Percentiles rank a stretch among this genome's conserved stretches.
Conservation (phyloP, 257 asterid species). For the Nicotiana otophora region DNA sequence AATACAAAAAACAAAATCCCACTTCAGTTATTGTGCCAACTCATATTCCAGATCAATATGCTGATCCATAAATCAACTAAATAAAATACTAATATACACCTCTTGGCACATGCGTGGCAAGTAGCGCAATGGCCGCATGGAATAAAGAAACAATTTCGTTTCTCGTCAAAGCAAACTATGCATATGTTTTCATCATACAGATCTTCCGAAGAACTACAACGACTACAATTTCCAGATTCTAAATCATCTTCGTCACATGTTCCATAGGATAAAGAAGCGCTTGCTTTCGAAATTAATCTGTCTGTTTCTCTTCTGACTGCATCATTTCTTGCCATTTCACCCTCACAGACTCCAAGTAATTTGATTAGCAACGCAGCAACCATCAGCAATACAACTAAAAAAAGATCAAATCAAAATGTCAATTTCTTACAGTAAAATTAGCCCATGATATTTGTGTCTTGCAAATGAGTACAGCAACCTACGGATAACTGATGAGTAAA, state of each 20-base stretch:
- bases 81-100: constrained; percentile 26
- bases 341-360: constrained; percentile 25
- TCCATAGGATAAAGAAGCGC: constrained; percentile 30
- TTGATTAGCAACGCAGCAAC: constrained; percentile 36
- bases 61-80: not conserved
- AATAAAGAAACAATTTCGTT: constrained; percentile 48
- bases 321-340: not conserved
- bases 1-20: not conserved
- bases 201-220: constrained; percentile 31
- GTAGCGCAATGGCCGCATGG: constrained; percentile 75
- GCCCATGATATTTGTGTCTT: not conserved
- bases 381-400: constrained; percentile 36
- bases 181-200: constrained; percentile 66
- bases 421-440: not conserved
- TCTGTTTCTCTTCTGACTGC: constrained; percentile 20
- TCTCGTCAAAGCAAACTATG: constrained; percentile 59
- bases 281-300: constrained; percentile 33
- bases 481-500: constrained; percentile 24
- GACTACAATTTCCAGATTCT: constrained; percentile 30
- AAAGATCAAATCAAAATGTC: not conserved
- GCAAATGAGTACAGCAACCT: constrained; percentile 8
- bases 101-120: constrained; percentile 49
- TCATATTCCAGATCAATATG: not conserved
- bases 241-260: constrained; percentile 35
- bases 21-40: not conserved